Conservation (phyloP, 345 rosid species). For the Pseudoturritis turrita region DNA sequence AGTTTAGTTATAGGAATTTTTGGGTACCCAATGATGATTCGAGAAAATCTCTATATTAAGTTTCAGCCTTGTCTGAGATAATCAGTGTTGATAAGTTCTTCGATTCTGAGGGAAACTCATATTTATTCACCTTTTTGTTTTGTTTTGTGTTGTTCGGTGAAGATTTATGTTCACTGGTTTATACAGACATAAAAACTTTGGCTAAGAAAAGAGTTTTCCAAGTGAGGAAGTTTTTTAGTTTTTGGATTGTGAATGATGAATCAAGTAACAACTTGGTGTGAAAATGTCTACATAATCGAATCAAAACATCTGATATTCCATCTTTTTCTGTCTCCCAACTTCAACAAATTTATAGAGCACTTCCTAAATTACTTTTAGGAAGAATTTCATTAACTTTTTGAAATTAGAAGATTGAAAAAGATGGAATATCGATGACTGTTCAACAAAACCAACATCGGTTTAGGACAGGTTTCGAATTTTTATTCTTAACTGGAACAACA, state of each 20-base stretch:
- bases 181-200: not conserved
- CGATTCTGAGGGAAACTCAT: slow-evolving; percentile 25
- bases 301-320: too few relatives aligned
- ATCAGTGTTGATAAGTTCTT: slow-evolving; percentile 29
- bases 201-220: not conserved
- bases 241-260: not conserved
- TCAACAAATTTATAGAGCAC: too few relatives aligned
- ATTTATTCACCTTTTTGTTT: not conserved
- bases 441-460: too few relatives aligned
- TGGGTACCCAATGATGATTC: slow-evolving; percentile 19
- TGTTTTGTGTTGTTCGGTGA: not conserved
- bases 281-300: too few relatives aligned
- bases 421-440: too few relatives aligned
- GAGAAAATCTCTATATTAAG: slow-evolving; percentile 25
- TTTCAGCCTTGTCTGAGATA: slow-evolving; percentile 37
- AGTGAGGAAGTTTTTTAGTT: not conserved
- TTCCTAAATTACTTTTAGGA: too few relatives aligned
- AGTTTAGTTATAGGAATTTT: not conserved
- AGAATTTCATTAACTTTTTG: too few relatives aligned
- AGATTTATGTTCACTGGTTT: not conserved
- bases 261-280: too few relatives aligned
- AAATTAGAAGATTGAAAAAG: too few relatives aligned
- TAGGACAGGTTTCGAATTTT: too few relatives aligned
- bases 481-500: too few relatives aligned
- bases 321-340: too few relatives aligned